phyloP scores from a whole-genome alignment of 2,329 filamentous ascomycete species.

The Drechslerella coelobrocha region DNA sequence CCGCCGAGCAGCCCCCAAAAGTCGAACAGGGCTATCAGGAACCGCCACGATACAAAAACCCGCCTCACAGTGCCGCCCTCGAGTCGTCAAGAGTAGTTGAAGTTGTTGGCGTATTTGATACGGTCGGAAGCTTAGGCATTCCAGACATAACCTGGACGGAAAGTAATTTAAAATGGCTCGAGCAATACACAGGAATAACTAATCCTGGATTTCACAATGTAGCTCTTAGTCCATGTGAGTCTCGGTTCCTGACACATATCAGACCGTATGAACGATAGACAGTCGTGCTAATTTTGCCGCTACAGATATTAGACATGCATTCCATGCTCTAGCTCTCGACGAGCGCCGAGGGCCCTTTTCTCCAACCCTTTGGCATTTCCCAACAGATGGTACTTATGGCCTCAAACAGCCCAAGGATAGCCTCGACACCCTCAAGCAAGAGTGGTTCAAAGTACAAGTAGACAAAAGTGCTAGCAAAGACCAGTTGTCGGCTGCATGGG shows the following conservation, averaged over 20 bases:
- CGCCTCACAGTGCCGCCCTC: neutral
- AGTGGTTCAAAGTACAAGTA: conserved; percentile 6
- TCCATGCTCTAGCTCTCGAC: conserved; percentile 68
- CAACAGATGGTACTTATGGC: conserved; percentile 50
- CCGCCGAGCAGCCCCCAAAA: conserved; percentile 1
- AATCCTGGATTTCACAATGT: conserved; percentile 22
- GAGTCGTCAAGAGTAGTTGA: conserved; percentile 41
- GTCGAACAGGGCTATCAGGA: neutral
- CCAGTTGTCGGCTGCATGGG: conserved; percentile 2
- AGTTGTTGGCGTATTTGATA: conserved; percentile 59
- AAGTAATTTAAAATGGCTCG: neutral
- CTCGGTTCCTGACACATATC: neutral
- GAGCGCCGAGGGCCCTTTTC: conserved; percentile 65
- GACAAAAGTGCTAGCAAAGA: neutral
- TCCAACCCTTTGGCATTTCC: conserved; percentile 65
- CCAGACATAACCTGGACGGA: conserved; percentile 54
- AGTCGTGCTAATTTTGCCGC: conserved; percentile 6
- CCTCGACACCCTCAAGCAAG: neutral
- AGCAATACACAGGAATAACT: neutral
- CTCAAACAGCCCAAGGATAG: conserved; percentile 45
- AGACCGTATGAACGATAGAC: neutral
- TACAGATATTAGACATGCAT: conserved; percentile 65
- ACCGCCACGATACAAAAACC: neutral
- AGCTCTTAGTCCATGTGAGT: conserved; percentile 22
- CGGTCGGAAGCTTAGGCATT: conserved; percentile 62